phyloP scores from a whole-genome alignment of 2,329 filamentous ascomycete species.

The Xylaria arbuscula region DNA sequence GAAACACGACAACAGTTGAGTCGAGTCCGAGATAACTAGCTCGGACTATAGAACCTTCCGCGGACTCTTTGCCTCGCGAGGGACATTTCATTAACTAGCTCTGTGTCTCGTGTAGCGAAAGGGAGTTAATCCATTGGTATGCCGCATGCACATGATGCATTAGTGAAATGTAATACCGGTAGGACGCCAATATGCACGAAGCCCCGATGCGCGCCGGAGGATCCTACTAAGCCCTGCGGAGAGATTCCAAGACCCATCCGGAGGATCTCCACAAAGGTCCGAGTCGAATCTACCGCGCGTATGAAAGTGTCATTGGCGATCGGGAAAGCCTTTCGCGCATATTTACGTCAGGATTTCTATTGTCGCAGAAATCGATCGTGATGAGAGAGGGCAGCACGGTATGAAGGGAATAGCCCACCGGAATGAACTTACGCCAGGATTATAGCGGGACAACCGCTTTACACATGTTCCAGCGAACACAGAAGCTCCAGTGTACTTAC shows the following conservation, averaged over 20 bases:
- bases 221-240: constrained; percentile 11
- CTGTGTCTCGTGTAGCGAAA: neutral
- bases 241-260: neutral
- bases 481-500: too few species aligned
- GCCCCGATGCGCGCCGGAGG: too few species aligned
- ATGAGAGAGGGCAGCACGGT: too few species aligned
- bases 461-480: too few species aligned
- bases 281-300: neutral
- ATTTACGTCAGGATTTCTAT: too few species aligned
- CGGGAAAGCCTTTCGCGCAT: too few species aligned
- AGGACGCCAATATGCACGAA: neutral
- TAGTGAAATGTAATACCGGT: too few species aligned
- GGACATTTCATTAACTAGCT: neutral
- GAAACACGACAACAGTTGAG: neutral
- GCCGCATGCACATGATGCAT: neutral
- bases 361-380: neutral
- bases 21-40: neutral
- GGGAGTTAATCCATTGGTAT: neutral
- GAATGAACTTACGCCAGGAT: too few species aligned
- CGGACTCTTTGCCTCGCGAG: neutral
- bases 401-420: too few species aligned
- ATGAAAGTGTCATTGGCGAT: neutral
- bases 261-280: constrained; percentile 21
- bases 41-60: neutral
- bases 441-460: too few species aligned